Evolutionary conservation across 108 stramenopile species (phyloP).

Genomic region (Craspedostauros australis): DNA sequence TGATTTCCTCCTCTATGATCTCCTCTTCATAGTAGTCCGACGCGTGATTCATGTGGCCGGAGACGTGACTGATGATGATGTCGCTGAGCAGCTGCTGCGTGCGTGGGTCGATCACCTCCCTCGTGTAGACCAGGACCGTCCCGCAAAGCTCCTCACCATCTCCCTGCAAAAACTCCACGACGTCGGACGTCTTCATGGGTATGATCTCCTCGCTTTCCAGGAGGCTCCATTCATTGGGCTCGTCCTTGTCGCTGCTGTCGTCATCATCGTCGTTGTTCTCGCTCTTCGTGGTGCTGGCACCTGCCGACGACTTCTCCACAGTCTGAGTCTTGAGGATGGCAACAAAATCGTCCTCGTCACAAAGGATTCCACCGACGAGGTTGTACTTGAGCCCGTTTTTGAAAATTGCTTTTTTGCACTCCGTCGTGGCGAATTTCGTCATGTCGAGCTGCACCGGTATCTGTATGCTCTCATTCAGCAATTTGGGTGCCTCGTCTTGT

Average conservation of each 20-base stretch:
- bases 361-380: conserved; percentile 19
- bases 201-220: conserved; percentile 31
- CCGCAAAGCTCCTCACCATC: conserved; percentile 2
- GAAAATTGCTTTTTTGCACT: too few species aligned
- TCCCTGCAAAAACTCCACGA: conserved; percentile 25
- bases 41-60: conserved; percentile 6
- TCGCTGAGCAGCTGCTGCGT: conserved; percentile 15
- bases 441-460: too few species aligned
- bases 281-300: not conserved
- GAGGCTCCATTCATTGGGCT: conserved; percentile 22
- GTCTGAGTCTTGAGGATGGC: conserved; percentile 14
- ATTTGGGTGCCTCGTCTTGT: too few species aligned
- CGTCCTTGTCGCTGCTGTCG: conserved; percentile 11
- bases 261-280: not conserved
- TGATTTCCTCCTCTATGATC: conserved; percentile 26
- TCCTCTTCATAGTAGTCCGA: conserved; percentile 18
- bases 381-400: too few species aligned
- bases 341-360: conserved; percentile 28
- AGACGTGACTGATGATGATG: conserved; percentile 26
- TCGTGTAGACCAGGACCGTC: not conserved
- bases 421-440: too few species aligned
- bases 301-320: not conserved
- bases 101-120: not conserved
- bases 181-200: conserved; percentile 19
- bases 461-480: too few species aligned